Evolutionary conservation across 148 eudicot species (phyloP), one percentile per base, ranked within the genome.

Genomic region (Rhododendron vialii): DNA sequence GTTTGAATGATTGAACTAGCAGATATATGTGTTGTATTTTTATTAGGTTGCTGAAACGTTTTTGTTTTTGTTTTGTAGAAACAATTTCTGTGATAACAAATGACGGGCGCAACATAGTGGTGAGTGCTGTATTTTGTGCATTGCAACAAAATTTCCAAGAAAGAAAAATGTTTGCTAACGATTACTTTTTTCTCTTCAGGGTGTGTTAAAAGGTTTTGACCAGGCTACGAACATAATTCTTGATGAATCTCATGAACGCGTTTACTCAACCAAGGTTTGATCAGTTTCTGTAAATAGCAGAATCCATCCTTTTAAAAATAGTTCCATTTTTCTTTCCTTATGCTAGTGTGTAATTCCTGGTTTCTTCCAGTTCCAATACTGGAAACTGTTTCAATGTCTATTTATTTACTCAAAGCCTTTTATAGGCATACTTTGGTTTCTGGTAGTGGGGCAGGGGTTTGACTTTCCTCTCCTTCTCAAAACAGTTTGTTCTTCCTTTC

Each of bases 191-290:
- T 86, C 82, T 81, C 65, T 88, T 81, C 93, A 95, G 98, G 98
- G 99, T 76, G 73, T 90, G 83, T 83, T 96, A 76, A 96, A 92
- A 93, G 99, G 98, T 75, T 95, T 92, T 87, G 99, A 96, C 87
- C 98, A 96, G 89, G 98, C 99, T 77, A 96, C 97, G 63, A 95
- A 96, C 84, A 92, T 96, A 86, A 96, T 95, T 89, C 99, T 96
- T 71, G 98, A 96, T 88, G 98, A 96, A 92, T 94, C 98, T 84
- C 99, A 95, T 88, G 99, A 96, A 86, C 93, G 98, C 73, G 98
- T 96, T 41, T 96, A 95, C 89, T 96, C 98, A 84, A 96, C 98
- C 55, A 92, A 93, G 98, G 98, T 96, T 84, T 76, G 48, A 79
- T 80, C 57, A 14, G 78, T 87, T 74, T 26, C 11, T 14, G 1